Base-by-base conservation (phyloP, 768 basidiomycete genomes). In the Boletus pseudo-olivaceus region DNA sequence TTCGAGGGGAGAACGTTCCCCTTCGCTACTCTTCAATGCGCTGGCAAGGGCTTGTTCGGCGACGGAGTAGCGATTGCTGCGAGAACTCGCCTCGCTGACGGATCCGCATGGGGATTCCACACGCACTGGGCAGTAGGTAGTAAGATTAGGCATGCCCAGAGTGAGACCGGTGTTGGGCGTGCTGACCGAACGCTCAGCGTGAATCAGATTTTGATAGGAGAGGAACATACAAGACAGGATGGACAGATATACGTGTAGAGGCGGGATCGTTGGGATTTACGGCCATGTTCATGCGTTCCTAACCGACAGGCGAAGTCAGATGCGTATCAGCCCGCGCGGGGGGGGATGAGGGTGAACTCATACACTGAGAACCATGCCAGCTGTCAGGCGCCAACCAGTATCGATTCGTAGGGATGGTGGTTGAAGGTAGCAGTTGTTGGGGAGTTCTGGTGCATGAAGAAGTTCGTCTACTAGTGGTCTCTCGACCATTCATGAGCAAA, bases 41-140 rank as follows among this genome's bases (percentile, higher is more conserved):
- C 61, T 58, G 46, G 64, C 67, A 37, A 82, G 74, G 29, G 73
- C 73, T 41, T 68, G 68, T 67, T 81, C 79, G 29, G 77, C 79
- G 27, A 65, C 53, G 3, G 72, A 69, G 60, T 82, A 80, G 35
- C 81, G 77, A n/a, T 57, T 67, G 45, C 67, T 62, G 52, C 75
- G 69, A 48, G 67, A 57, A 57, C 61, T 61, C 11, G 58, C 50
- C 55, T 66, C 63, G 56, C 63, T 60, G 27, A 49, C 40, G 15
- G 70, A 72, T 72, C 62, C 66, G 54, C 70, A 61, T 4, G 60
- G 43, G 19, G 65, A 67, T 35, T 56, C 65, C 2, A 40, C 41
- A 32, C 49, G 48, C 11, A 20, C 44, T 19, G 45, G 56, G 42
- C n/a, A 49, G 32, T 29, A 23, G 19, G 55, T 52, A 19, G 60